Conservation (phyloP, 805 yeast species). For the Candida tibetensis region DNA sequence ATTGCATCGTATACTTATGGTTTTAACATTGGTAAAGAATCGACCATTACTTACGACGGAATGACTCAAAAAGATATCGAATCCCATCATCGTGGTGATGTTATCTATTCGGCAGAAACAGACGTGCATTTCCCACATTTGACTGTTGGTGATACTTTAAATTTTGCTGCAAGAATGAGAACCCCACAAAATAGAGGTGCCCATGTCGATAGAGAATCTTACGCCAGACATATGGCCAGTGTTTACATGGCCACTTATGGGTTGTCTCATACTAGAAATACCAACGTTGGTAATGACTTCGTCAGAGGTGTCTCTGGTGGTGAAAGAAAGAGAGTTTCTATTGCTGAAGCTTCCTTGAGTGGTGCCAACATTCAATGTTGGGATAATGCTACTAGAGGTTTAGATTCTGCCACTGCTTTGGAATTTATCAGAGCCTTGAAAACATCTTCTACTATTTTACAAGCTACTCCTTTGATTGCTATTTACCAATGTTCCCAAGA, state of each 20-base stretch:
- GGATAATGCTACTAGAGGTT: conserved; percentile 85
- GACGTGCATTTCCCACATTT: conserved; percentile 58
- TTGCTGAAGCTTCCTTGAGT: conserved; percentile 71
- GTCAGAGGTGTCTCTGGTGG: conserved; percentile 82
- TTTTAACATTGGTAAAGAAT: conserved; percentile 31
- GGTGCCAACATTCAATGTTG: conserved; percentile 66
- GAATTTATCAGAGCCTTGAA: conserved; percentile 69
- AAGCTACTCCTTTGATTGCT: conserved; percentile 58
- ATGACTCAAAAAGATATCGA: conserved; percentile 27
- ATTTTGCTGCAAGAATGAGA: conserved; percentile 53
- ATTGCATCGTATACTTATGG: conserved; percentile 39
- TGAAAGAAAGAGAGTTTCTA: conserved; percentile 80
- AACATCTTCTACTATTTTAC: conserved; percentile 51
- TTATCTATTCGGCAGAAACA: conserved; percentile 48
- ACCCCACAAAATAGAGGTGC: conserved; percentile 37
- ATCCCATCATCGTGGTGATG: conserved; percentile 35
- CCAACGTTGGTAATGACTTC: conserved; percentile 60
- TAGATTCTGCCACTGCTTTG: conserved; percentile 80
- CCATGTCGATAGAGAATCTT: conserved; percentile 27
- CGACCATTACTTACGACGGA: conserved; percentile 35
- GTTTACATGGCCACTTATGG: conserved; percentile 40
- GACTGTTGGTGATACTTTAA: conserved; percentile 54
- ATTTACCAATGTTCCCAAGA: conserved; percentile 56
- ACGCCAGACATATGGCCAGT: conserved; percentile 18
- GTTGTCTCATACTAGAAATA: conserved; percentile 54